Evolutionary conservation across 768 basidiomycete species (phyloP).

Genomic region (Termitomyces sp.): DNA sequence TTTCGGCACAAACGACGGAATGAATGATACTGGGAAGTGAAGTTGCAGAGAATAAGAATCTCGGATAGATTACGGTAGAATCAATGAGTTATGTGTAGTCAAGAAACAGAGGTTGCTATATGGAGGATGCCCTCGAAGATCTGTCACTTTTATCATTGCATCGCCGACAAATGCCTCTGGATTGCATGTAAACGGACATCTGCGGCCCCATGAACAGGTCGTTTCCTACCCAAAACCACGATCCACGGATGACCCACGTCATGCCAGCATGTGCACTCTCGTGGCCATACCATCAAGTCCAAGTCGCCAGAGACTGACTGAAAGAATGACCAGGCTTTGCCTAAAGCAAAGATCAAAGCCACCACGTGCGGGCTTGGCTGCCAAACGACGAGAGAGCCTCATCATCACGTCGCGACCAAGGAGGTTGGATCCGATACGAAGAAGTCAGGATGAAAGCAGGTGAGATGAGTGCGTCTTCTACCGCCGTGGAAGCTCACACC

Average conservation of each 20-base stretch:
- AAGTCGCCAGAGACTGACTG: too few relatives aligned
- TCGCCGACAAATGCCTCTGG: not conserved
- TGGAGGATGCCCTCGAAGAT: conserved; percentile 1
- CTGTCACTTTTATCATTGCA: not conserved
- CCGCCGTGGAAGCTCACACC: not conserved
- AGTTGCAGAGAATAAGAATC: not conserved
- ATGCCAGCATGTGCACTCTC: not conserved
- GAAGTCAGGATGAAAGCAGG: not conserved
- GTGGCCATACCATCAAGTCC: too few relatives aligned
- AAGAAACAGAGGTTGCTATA: conserved; percentile 1
- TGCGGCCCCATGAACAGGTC: not conserved
- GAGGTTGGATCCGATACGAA: not conserved
- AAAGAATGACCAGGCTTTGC: not conserved
- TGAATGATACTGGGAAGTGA: not conserved
- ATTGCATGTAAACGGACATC: not conserved
- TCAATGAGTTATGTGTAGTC: not conserved
- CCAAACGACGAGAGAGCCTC: not conserved
- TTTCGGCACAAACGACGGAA: not conserved
- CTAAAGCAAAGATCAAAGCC: not conserved
- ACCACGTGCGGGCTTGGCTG: not conserved
- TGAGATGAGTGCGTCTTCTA: not conserved
- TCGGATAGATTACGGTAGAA: conserved; percentile 12
- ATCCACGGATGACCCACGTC: not conserved
- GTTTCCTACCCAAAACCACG: not conserved
- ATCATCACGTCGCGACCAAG: not conserved